Evolutionary conservation across 2,329 filamentous ascomycete genomes (phyloP), one percentile per base, ranked within the genome.

Genomic region (Aspergillus ibericus): DNA sequence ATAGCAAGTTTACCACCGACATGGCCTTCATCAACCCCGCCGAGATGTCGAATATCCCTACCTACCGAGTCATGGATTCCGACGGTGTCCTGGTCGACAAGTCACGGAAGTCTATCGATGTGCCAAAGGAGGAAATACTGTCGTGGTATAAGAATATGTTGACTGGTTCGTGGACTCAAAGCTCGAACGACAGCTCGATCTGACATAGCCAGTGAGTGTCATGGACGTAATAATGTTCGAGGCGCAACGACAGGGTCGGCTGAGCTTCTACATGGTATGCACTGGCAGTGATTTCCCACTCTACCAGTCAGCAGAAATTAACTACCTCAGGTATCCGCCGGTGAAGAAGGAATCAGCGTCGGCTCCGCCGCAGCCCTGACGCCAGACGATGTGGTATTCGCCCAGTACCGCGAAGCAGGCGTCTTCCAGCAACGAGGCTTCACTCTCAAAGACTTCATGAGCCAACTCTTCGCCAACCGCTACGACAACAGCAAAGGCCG

Each of bases 151-250:
- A 80, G 63, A 85, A 87, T 67, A 88, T 88, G 86, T 75, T 88
- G 58, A 83, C 80, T 27, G 77, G 82, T 83, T 63, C 44, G 76
- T 68, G 55, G 55, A 3, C 20, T 4, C 7, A 8, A 8, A 4
- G 8, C 40, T 20, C 20, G 9, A 9, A 22, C n/a, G 22, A 12
- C 20, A 3, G 47, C 40, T 22, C 4, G 34, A 22, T 51, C 64
- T 69, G 53, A 71, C 51, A 3, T 25, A 22, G 22, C 18, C 61
- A 82, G 85, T 88, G 56, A 87, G 89, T 56, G 90, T 98, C 66
- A 95, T 99, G 92, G 95, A 99, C 72, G 76, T 96, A 56, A 90
- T 98, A 73, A 98, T 98, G 93, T 97, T 96, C 71, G 95, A 99
- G 70, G 93, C 95, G 0, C 95, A 99, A 77, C 84, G 95, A 47